Conservation (phyloP, 441 rosid species). For the Corymbia citriodora region DNA sequence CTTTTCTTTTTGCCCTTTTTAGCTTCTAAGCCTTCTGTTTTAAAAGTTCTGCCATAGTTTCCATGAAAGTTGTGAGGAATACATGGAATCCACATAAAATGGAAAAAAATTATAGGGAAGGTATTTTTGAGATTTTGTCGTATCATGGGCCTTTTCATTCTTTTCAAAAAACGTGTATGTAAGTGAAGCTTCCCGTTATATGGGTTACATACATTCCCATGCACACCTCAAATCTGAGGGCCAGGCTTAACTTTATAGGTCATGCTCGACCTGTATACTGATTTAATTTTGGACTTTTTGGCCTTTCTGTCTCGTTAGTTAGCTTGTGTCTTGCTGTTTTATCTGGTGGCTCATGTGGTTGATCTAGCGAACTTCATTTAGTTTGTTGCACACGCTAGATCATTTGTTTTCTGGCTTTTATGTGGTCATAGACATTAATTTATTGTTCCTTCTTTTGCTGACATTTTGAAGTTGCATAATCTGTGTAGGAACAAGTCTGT, state of each 20-base stretch:
- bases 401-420: not conserved
- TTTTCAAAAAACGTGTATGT: not conserved
- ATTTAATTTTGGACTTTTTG: not conserved
- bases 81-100: not conserved
- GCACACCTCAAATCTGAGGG: not conserved
- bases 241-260: not conserved
- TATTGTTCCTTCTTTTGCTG: not conserved
- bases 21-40: not conserved
- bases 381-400: not conserved
- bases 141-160: not conserved
- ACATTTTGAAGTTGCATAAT: not conserved
- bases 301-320: not conserved
- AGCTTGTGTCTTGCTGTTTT: not conserved
- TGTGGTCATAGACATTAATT: fast-evolving
- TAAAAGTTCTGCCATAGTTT: not conserved
- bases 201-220: not conserved
- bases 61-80: not conserved
- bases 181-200: not conserved
- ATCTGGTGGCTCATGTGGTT: not conserved
- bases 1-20: not conserved
- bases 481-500: not conserved
- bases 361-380: not conserved
- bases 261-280: fast-evolving
- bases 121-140: not conserved
- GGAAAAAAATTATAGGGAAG: not conserved